Evolutionary conservation across 441 rosid species (phyloP).

Genomic region (Erodium chrysanthum): DNA sequence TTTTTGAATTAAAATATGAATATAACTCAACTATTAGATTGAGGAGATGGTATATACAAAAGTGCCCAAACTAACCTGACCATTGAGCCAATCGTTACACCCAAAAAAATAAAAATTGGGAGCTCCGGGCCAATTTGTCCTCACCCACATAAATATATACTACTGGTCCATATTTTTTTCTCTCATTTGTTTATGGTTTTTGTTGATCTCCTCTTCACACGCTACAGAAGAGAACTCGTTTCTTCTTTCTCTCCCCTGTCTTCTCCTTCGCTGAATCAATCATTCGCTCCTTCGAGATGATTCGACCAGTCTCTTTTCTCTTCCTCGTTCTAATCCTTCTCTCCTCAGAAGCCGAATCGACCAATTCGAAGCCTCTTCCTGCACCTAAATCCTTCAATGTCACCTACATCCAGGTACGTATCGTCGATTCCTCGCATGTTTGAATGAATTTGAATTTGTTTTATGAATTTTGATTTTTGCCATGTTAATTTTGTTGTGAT

Average conservation of each 20-base stretch:
- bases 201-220: background rate
- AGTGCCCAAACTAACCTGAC: too few species aligned
- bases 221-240: background rate
- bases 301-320: constrained; percentile 18
- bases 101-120: too few species aligned
- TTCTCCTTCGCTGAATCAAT: background rate
- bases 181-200: background rate
- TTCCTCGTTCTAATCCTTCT: constrained; percentile 13
- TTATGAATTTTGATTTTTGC: background rate
- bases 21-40: too few species aligned
- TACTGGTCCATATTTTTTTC: too few species aligned
- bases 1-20: too few species aligned
- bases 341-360: constrained; percentile 26
- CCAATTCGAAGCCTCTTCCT: constrained; percentile 29
- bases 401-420: constrained; percentile 52
- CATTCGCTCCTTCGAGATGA: background rate
- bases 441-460: background rate
- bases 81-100: too few species aligned
- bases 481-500: background rate
- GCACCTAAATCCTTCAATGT: constrained; percentile 39
- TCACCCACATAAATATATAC: background rate
- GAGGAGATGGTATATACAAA: too few species aligned
- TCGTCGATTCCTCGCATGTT: background rate
- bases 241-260: background rate
- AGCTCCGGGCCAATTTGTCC: background rate